Percentiles rank a stretch among this genome's conserved stretches.
Conservation (phyloP, 495 filamentous ascomycete species). For the Aspergillus ellipticus region DNA sequence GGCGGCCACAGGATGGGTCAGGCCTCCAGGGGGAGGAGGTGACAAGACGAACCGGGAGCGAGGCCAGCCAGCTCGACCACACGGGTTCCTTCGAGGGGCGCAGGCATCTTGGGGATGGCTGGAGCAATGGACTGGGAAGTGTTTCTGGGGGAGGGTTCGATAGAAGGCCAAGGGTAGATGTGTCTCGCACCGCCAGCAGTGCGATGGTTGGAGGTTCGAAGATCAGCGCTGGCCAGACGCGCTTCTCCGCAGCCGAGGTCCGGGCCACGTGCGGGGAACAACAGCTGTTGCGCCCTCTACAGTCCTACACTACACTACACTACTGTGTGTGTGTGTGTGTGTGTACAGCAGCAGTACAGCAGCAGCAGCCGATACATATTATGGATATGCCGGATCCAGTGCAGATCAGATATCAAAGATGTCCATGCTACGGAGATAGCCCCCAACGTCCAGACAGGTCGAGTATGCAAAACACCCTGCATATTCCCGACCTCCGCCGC, state of each 20-base stretch:
- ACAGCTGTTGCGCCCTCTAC: too few species aligned
- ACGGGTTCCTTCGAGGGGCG: slow-evolving; percentile 71
- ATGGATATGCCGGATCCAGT: too few species aligned
- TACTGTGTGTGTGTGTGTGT: too few species aligned
- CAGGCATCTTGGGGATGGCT: slow-evolving; percentile 1
- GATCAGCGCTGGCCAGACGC: neutral
- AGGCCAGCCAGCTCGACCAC: slow-evolving; percentile 89
- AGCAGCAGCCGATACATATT: too few species aligned
- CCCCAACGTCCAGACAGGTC: too few species aligned
- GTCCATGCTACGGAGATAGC: too few species aligned
- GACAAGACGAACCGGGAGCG: slow-evolving; percentile 63
- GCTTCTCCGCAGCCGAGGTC: slow-evolving; percentile 35
- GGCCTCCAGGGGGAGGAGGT: slow-evolving; percentile 1
- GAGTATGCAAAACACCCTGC: too few species aligned
- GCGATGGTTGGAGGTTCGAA: neutral
- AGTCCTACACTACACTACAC: too few species aligned
- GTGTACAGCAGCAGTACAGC: too few species aligned
- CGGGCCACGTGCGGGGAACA: slow-evolving; percentile 31
- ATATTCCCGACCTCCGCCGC: too few species aligned
- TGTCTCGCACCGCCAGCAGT: neutral
- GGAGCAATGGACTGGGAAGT: neutral
- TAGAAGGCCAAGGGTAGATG: neutral
- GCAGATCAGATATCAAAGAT: too few species aligned
- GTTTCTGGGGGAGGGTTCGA: neutral
- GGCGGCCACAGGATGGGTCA: neutral